Base-by-base conservation (phyloP, 83 land plant species). In the Picea engelmannii region DNA sequence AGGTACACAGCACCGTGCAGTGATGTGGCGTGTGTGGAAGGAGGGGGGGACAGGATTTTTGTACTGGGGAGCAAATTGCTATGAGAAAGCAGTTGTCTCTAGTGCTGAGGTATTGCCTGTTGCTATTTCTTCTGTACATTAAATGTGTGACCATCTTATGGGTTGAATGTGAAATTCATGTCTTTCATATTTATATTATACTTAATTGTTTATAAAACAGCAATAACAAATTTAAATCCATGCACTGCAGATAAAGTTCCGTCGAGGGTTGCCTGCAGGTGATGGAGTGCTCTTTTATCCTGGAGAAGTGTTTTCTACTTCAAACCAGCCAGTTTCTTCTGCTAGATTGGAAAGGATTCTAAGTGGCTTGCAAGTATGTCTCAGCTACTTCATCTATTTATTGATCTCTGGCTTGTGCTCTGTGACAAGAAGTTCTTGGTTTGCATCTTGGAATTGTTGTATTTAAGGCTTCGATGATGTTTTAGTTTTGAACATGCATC, bases 11-110 rank as follows among this genome's bases (percentile, higher is more conserved):
- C 99, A 97, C 64, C 95, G 99, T 78, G 99, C 98, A 67, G 99
- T 97, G 6, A 89, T 97, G 91, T 97, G 99, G 99, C 98, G 98
- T 79, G 98, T 97, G 31, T 97, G 98, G 98, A 97, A 97, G 85
- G 98, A 97, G 83, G 99, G 99, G 58, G 95, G 98, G 16, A 95
- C 98, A 6, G 99, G 99, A 17, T 97, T 97, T 83, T 84, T 97
- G 16, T 97, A 97, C 71, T 97, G 99, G 99, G 99, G 99, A 84
- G 94, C 95, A 25, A 97, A 97, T 80, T 97, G 99, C 86, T 97
- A 97, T 84, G 99, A 97, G 86, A 95, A 91, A 81, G 88, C 99
- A 64, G 80, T 86, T 5, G 84, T 87, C 76, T 82, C 99, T 59
- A 92, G 95, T 82, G 99, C 92, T 23, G 99, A 97, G 99, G 99